Conservation (phyloP, 2,329 filamentous ascomycete genomes). For the Fusarium sulawesiense region DNA sequence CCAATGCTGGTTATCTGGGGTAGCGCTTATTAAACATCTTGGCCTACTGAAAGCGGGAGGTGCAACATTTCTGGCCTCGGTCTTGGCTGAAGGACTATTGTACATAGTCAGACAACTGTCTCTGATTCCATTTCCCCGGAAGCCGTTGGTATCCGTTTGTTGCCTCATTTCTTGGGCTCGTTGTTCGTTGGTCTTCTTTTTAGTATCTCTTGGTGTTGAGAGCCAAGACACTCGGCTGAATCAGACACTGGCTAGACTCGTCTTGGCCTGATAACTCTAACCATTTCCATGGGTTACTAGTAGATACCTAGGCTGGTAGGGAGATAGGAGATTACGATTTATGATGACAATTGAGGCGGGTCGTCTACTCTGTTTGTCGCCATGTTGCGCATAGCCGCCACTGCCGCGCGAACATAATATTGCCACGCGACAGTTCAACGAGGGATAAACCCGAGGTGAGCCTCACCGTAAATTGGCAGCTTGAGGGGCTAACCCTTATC, state of each 20-base stretch:
- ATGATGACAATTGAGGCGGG: not conserved
- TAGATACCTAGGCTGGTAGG: not conserved
- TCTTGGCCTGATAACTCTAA: constrained; percentile 2
- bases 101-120: not conserved
- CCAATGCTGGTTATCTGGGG: constrained; percentile 2
- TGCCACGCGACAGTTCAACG: not conserved
- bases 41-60: not conserved
- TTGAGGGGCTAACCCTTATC: not conserved
- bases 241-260: not conserved
- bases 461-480: not conserved
- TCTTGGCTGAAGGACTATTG: not conserved
- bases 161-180: not conserved
- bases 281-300: not conserved
- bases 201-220: not conserved
- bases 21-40: constrained; percentile 1
- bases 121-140: not conserved
- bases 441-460: not conserved
- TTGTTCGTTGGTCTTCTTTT: not conserved
- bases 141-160: not conserved
- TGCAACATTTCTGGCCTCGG: not conserved
- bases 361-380: not conserved
- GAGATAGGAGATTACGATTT: not conserved
- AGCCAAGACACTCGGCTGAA: not conserved
- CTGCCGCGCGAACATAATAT: not conserved
- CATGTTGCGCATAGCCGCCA: not conserved